Evolutionary conservation across 2,329 filamentous ascomycete genomes (phyloP), one percentile per base, ranked within the genome.

Genomic region (Cyclaneusma minus): DNA sequence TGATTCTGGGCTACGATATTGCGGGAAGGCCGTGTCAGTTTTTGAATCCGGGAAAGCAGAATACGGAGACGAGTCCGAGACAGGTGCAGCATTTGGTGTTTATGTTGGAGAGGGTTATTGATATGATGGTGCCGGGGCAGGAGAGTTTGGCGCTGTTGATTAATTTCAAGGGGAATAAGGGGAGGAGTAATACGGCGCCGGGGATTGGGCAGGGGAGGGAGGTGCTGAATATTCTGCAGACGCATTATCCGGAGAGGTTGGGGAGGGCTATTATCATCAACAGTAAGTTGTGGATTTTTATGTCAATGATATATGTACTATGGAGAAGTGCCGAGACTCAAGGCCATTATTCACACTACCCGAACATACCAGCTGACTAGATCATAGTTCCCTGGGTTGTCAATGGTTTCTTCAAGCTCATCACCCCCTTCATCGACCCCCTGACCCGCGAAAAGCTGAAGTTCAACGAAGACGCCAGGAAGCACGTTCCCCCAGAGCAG

Each of bases 351-450:
- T 19, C 13, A 18, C 9, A 25, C 15, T 21, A 6, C 23, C 14
- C 34, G 45, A 28, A 47, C 31, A 25, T 17, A 5, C 15, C 14
- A 6, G n/a, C 23, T 24, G 4, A 25, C 17, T 11, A 22, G 14
- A 15, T 14, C 30, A 25, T 36, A 87, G 81, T 93, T 25, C 87
- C 87, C 1, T 94, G 82, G 72, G 67, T 92, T 36, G 81, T 95
- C 34, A 76, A 70, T 51, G 80, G 80, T 26, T 98, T 98, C 64
- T 92, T 95, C 65, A 94, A 92, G 55, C 60, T 94, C 42, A 85
- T 98, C 54, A 84, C 73, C 4, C 84, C 87, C 20, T 94, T 98
- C 55, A 93, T 98, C 55, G 89, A 98, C 52, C 89, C 89, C 6
- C 59, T 85, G 42, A 98, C 89, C 7, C 73, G 80, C 31, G 74